phyloP scores from a whole-genome alignment of 306 rosid genomes.

The Cotoneaster glaucophyllus region DNA sequence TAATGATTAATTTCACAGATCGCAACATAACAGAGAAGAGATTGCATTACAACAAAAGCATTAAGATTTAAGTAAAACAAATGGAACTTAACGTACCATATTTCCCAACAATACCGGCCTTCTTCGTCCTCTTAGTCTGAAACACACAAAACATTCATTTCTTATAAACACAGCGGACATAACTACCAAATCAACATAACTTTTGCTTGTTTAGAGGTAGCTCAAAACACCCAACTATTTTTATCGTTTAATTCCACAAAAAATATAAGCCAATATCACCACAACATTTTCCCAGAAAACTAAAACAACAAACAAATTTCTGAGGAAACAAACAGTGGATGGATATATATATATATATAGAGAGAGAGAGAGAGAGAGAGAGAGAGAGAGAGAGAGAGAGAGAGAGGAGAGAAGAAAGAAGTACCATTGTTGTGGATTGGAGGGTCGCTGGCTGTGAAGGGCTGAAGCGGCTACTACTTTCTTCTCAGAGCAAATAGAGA shows the following conservation, averaged over 20 bases:
- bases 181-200: not conserved
- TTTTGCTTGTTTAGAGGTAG: not conserved
- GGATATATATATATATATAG: too few relatives aligned
- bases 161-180: not conserved
- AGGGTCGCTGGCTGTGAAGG: slow-evolving; percentile 4
- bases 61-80: not conserved
- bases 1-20: not conserved
- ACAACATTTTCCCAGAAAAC: not conserved
- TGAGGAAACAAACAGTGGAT: not conserved
- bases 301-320: not conserved
- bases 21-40: not conserved
- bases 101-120: slow-evolving; percentile 88
- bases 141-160: not conserved
- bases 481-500: not conserved
- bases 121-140: slow-evolving; percentile 96
- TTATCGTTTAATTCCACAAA: not conserved
- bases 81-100: slow-evolving; percentile 47
- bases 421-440: not conserved
- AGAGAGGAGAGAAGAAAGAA: not conserved
- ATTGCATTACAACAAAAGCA: not conserved
- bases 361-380: not conserved
- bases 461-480: not conserved
- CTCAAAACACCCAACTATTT: not conserved
- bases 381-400: not conserved
- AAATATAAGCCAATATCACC: not conserved